Percentiles rank a stretch among this genome's conserved stretches.
Evolutionary conservation across 2,329 filamentous ascomycete genomes (phyloP).

Genomic region (Monilinia polystroma): DNA sequence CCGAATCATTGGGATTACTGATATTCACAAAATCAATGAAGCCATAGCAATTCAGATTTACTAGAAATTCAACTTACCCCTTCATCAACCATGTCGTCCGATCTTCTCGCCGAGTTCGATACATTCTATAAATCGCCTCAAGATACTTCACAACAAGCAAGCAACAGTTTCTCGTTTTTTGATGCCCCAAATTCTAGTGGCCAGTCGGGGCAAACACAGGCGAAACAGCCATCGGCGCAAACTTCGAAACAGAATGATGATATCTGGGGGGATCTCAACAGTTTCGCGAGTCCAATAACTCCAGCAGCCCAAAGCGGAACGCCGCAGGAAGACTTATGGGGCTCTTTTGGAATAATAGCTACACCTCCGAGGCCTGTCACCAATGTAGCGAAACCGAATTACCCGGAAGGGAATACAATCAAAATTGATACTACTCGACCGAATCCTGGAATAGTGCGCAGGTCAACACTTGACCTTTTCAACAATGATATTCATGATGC

Average conservation of each 20-base stretch:
- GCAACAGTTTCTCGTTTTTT: conserved; percentile 34
- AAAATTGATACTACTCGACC: conserved; percentile 21
- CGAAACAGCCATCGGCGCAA: conserved; percentile 11
- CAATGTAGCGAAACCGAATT: conserved; percentile 24
- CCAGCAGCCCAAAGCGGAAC: conserved; percentile 18
- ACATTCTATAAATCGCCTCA: conserved; percentile 45
- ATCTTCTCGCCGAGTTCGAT: conserved; percentile 64
- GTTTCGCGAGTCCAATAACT: conserved; percentile 26
- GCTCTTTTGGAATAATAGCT: conserved; percentile 32
- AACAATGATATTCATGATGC: conserved; percentile 29
- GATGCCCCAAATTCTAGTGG: conserved; percentile 21
- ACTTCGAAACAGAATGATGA: conserved; percentile 27
- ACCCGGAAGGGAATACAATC: conserved; percentile 22
- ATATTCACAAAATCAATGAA: conserved; percentile 11
- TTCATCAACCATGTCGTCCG: conserved; percentile 56
- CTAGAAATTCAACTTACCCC: not conserved
- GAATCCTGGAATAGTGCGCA: conserved; percentile 29
- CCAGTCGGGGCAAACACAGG: conserved; percentile 28
- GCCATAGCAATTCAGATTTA: not conserved
- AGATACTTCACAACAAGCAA: conserved; percentile 35
- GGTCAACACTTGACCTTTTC: conserved; percentile 36
- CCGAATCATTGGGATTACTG: not conserved
- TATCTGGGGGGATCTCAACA: conserved; percentile 33
- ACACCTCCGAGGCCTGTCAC: conserved; percentile 23
- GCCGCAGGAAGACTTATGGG: conserved; percentile 37